Base-by-base conservation (phyloP, 768 basidiomycete species). In the Lactarius pseudohatsudake region DNA sequence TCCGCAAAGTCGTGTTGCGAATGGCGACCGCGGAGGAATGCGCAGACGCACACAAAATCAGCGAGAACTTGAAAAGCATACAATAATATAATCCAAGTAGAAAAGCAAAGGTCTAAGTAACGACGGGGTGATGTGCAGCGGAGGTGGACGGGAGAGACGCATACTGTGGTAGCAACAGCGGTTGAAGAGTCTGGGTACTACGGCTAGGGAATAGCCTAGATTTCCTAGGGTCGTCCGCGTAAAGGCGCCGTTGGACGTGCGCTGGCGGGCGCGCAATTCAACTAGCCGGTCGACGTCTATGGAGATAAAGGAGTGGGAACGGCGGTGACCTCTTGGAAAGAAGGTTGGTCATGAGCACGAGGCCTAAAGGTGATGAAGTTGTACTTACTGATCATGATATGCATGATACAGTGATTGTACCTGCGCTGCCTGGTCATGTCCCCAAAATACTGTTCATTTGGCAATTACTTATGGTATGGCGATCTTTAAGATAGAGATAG, bases 211-310 rank as follows among this genome's bases (percentile, higher is more conserved):
- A 72, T 90, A 92, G 0, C 90, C 88, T 2, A 95, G 80, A 64
- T 86, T 85, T 16, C 86, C 85, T 10, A 94, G 79, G 0, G 91
- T 91, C 0, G 87, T 89, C 32, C 92, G 85, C 45, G 81, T 82
- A 76, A 94, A 94, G 13, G 92, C 90, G 16, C 91, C 92, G 59
- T 93, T 84, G 72, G 92, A 93, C 0, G 92, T 94, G 50, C 92
- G 82, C 70, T 91, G 86, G 34, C 91, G 82, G 0, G 92, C 92
- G 16, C 92, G 83, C 20, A 94, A 76, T 73, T 94, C 92, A 28
- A 85, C 85, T 57, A 76, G 74, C 62, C 79, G 76, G 41, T 76
- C 72, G 10, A 72, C 68, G 69, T 80, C 79, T 47, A 73, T 57
- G 2, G 77, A 73, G 40, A 71, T 71, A 65, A 77, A 79, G 9